phyloP scores from a whole-genome alignment of 2,329 filamentous ascomycete species.

The Fusarium sp. region DNA sequence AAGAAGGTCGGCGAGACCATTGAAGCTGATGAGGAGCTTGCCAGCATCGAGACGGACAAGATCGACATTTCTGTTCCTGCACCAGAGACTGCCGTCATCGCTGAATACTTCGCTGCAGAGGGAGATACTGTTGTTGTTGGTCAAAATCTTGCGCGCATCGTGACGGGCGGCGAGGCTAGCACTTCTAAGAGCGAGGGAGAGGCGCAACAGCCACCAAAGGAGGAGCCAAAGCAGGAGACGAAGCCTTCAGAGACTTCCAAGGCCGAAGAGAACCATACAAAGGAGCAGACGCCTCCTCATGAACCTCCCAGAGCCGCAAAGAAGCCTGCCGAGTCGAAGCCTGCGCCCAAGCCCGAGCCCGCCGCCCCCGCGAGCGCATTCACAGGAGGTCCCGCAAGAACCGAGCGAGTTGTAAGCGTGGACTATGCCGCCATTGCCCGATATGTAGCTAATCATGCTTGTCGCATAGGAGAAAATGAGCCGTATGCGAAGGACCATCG shows the following conservation, averaged over 20 bases:
- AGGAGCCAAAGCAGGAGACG: constrained; percentile 38
- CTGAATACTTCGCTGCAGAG: constrained; percentile 48
- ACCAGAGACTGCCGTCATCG: constrained; percentile 41
- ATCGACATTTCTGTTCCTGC: constrained; percentile 49
- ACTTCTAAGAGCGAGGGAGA: constrained; percentile 36
- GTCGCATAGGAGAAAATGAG: constrained; percentile 55
- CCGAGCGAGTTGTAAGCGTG: constrained; percentile 38
- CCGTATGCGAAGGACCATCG: constrained; percentile 82
- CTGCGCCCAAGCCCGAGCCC: constrained; percentile 28
- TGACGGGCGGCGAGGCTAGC: constrained; percentile 41
- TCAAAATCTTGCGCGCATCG: constrained; percentile 47
- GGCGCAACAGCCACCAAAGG: constrained; percentile 28
- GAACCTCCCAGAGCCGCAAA: constrained; percentile 31
- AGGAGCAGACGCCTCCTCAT: constrained; percentile 27
- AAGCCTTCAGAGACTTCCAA: constrained; percentile 19
- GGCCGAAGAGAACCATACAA: constrained; percentile 25
- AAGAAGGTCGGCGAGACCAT: constrained; percentile 49
- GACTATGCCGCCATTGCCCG: too few relatives aligned
- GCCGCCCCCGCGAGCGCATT: constrained; percentile 13
- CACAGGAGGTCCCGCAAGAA: constrained; percentile 19
- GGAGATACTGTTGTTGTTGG: constrained; percentile 50
- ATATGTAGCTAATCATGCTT: too few relatives aligned
- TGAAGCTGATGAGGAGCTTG: constrained; percentile 49
- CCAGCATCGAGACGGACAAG: constrained; percentile 51
- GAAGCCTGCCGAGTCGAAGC: constrained; percentile 33